Percentiles rank a stretch among this genome's conserved stretches.
Conservation (phyloP, 768 basidiomycete genomes). For the Panaeolus papilionaceus region DNA sequence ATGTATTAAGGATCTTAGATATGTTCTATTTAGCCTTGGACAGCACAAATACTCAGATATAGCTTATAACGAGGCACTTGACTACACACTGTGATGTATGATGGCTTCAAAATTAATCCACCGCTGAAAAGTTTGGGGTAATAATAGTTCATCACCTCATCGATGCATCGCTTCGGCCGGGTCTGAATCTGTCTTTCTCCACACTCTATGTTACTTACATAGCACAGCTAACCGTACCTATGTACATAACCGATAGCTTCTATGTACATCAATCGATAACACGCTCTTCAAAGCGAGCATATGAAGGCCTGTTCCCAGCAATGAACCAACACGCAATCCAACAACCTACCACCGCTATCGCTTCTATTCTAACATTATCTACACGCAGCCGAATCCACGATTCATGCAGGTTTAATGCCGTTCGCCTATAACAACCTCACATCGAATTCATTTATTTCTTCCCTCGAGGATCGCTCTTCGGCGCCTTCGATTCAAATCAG, state of each 20-base stretch:
- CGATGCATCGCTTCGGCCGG: background rate
- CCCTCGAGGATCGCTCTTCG: background rate
- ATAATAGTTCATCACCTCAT: background rate
- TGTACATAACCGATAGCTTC: background rate
- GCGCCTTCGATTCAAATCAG: background rate
- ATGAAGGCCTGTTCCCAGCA: constrained; percentile 1
- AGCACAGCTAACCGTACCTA: background rate
- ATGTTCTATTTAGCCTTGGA: background rate
- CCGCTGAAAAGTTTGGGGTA: background rate
- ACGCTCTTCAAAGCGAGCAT: background rate
- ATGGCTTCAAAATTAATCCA: constrained; percentile 7
- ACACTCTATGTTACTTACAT: too few relatives aligned
- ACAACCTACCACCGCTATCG: constrained; percentile 2
- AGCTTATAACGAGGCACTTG: background rate
- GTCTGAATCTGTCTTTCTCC: background rate
- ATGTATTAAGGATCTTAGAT: background rate
- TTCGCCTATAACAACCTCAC: background rate
- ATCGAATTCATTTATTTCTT: background rate
- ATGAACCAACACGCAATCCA: background rate
- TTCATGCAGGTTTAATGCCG: background rate
- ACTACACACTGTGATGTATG: background rate
- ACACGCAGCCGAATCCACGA: background rate
- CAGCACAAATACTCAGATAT: background rate
- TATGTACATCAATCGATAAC: background rate
- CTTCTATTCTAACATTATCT: background rate